Percentiles rank a stretch among this genome's conserved stretches.
Evolutionary conservation across 2,329 filamentous ascomycete genomes (phyloP).

Genomic region (Neospermospora avenae): DNA sequence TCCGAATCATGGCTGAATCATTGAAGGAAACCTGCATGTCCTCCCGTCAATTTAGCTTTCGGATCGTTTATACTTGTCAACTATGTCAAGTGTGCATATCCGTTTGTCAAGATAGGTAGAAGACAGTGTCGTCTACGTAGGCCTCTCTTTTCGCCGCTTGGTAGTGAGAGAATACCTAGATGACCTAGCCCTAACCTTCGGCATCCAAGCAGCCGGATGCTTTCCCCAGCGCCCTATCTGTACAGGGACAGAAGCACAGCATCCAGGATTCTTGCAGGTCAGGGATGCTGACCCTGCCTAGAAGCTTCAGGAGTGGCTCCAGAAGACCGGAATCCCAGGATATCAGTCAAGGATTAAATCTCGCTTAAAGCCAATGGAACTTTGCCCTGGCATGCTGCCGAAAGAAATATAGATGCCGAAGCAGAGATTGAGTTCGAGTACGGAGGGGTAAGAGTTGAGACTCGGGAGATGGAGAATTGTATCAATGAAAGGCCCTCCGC

Average conservation of each 20-base stretch:
- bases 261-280: background rate
- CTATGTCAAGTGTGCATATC: too few relatives aligned
- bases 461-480: too few relatives aligned
- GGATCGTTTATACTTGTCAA: too few relatives aligned
- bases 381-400: slow-evolving; percentile 5
- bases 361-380: background rate
- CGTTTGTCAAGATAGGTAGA: too few relatives aligned
- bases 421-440: background rate
- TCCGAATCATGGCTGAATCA: background rate
- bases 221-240: background rate
- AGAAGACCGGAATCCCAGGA: slow-evolving; percentile 8
- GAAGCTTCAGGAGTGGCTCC: slow-evolving; percentile 6
- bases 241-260: background rate
- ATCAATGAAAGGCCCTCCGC: too few relatives aligned
- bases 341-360: background rate
- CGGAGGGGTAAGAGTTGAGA: too few relatives aligned
- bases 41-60: too few relatives aligned
- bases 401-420: background rate
- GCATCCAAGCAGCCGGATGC: background rate
- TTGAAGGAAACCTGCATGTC: too few relatives aligned
- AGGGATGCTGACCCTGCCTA: background rate
- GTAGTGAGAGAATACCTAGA: background rate
- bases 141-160: background rate
- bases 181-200: background rate
- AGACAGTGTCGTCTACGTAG: too few relatives aligned